These are phyloP conservation scores for Lizonia empirigonia DNA, from an alignment of 2,329 filamentous ascomycete species.

Conservation along the genomic window DNA sequence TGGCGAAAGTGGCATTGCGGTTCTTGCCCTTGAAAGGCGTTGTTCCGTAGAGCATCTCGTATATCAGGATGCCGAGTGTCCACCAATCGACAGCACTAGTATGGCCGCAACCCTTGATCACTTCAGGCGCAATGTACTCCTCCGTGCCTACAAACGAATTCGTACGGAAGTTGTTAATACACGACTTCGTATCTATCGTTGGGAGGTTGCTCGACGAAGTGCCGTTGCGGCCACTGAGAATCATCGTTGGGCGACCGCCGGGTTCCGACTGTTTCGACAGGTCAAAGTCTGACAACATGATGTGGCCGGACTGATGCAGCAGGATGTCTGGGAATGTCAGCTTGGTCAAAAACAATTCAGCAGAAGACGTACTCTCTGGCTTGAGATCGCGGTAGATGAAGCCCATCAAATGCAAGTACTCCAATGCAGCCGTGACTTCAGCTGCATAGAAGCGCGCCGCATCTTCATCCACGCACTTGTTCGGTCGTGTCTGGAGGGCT, in stretches of 20 bases:
- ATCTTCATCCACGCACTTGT: constrained; percentile 96
- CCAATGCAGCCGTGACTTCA: constrained; percentile 93
- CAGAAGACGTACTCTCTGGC: constrained; percentile 77
- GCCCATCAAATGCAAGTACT: constrained; percentile 98
- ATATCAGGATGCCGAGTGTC: constrained; percentile 95
- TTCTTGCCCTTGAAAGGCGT: constrained; percentile 99
- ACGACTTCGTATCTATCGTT: constrained; percentile 98
- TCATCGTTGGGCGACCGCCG: constrained; percentile 97
- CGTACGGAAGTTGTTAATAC: constrained; percentile 96
- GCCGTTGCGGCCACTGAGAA: constrained; percentile 76
- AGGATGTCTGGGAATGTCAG: constrained; percentile 76
- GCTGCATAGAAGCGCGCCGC: constrained; percentile 97
- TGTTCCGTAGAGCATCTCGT: constrained; percentile 98
- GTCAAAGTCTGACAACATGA: constrained; percentile 99
- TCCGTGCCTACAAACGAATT: constrained; percentile 99
- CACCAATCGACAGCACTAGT: constrained; percentile 99
- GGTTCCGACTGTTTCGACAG: constrained; percentile 96
- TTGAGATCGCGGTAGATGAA: constrained; percentile 99
- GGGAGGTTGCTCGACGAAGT: constrained; percentile 85
- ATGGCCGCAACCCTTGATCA: constrained; percentile 98
- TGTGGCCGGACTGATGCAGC: constrained; percentile 98
- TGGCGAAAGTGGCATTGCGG: constrained; percentile 95
- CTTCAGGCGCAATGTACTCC: constrained; percentile 98
- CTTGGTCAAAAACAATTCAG: constrained; percentile 1
- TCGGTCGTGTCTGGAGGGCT: constrained; percentile 92